Base-by-base conservation (phyloP, 2,329 filamentous ascomycete genomes). In the Claviceps digitariae region DNA sequence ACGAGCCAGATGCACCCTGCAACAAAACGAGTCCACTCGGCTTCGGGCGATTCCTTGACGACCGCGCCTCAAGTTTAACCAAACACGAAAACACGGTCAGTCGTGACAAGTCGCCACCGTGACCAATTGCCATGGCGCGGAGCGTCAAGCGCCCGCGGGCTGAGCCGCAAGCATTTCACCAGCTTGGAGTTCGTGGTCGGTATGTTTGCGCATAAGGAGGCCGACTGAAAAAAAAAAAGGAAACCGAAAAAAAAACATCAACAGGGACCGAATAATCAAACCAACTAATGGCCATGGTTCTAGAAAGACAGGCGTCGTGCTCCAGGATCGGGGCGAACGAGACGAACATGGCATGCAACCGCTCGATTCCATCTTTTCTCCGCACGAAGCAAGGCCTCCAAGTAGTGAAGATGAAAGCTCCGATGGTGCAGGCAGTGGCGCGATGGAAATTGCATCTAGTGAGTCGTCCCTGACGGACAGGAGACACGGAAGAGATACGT, bases 301-400 rank as follows among this genome's bases (percentile, higher is more conserved):
- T 59, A 96, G 91, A 61, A 94, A 95, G 77, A 98, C 93, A 1
- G 93, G 93, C 46, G 79, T 95, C 27, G 86, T 82, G 1, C 70
- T 97, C 34, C 81, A 82, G 62, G 88, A 95, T 63, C 82, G 75
- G 53, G 88, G 88, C 51, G 74, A 83, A 56, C 86, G 89, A 70
- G 91, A 97, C 70, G 90, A 94, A 66, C 76, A 95, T 75, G 93
- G 91, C 67, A 83, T 98, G 74, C 89, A 96, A 66, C 85, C 87
- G 38, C 78, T 95, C 55, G 87, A 91, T 38, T 81, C 82, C 59
- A 81, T 97, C 59, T 95, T 95, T 68, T 96, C 90, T 9, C 95
- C 90, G 21, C 90, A 90, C 15, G 79, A 81, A 59, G 86, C 83
- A 62, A 57, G 47, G 57, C 62, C 57, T 57, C 61, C 31, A 55